These are phyloP conservation scores for Terana coerulea DNA, from an alignment of 768 basidiomycete species.

Conservation along the genomic window DNA sequence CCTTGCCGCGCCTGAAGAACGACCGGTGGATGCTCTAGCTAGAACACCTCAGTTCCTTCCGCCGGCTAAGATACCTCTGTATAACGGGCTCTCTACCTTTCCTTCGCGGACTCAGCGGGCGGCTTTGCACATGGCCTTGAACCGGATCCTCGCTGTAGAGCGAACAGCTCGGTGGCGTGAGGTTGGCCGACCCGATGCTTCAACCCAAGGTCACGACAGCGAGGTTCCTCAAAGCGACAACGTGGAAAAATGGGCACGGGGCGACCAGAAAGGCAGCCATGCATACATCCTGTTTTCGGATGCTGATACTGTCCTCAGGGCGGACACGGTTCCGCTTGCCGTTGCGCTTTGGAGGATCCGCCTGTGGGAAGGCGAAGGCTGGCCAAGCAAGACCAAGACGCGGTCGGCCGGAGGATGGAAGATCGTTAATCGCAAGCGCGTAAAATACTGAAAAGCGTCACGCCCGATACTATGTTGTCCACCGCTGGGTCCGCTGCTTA, in stretches of 20 bases:
- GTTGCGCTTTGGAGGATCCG: constrained; percentile 76
- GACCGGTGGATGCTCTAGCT: constrained; percentile 11
- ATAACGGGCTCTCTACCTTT: constrained; percentile 64
- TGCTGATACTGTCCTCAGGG: constrained; percentile 42
- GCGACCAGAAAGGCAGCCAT: constrained; percentile 52
- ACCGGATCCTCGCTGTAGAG: constrained; percentile 47
- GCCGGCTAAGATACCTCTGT: constrained; percentile 49
- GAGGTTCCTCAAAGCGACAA: constrained; percentile 2
- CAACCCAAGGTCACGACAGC: not conserved
- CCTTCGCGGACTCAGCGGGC: constrained; percentile 60
- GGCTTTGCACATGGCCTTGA: constrained; percentile 47
- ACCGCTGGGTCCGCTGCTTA: too few relatives aligned
- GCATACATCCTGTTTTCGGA: constrained; percentile 65
- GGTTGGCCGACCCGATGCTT: not conserved
- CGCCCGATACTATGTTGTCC: too few relatives aligned
- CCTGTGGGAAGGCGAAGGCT: constrained; percentile 67
- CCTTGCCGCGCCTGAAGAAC: constrained; percentile 10
- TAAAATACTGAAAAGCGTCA: too few relatives aligned
- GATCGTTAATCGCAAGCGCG: not conserved
- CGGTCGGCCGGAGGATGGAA: constrained; percentile 18
- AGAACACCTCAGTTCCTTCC: constrained; percentile 24
- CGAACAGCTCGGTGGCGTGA: constrained; percentile 25
- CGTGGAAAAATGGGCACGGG: constrained; percentile 13
- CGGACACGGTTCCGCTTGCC: constrained; percentile 60
- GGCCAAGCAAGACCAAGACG: constrained; percentile 31